These are phyloP conservation scores for Rostrohypoxylon terebratum DNA, from an alignment of 495 filamentous ascomycete species.

Conservation along the genomic window DNA sequence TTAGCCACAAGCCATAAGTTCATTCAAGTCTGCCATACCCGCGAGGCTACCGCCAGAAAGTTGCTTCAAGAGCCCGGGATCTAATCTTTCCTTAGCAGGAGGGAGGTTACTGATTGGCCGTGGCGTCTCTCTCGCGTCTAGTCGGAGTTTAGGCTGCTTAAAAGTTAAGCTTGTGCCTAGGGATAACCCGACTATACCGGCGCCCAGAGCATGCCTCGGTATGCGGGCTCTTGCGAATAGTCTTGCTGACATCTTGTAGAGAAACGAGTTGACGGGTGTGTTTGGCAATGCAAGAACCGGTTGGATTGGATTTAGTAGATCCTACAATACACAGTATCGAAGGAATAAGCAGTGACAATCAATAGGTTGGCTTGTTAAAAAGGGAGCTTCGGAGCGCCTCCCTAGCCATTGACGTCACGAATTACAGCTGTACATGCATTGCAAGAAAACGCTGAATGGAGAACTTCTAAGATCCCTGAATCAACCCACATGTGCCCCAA, in stretches of 20 bases:
- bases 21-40: conserved; percentile 53
- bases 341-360: background rate
- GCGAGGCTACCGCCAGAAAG: conserved; percentile 76
- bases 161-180: conserved; percentile 45
- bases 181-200: conserved; percentile 41
- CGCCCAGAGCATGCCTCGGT: conserved; percentile 35
- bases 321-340: background rate
- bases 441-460: background rate
- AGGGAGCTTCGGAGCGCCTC: conserved; percentile 21
- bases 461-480: conserved; percentile 27
- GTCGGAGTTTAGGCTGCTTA: conserved; percentile 30
- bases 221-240: conserved; percentile 27
- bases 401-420: conserved; percentile 40
- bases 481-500: conserved; percentile 25
- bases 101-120: conserved; percentile 29
- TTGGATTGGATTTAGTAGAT: background rate
- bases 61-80: conserved; percentile 70
- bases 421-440: background rate
- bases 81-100: conserved; percentile 53
- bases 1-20: background rate
- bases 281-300: background rate
- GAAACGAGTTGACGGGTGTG: background rate
- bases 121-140: conserved; percentile 36
- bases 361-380: background rate
- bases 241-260: conserved; percentile 33